A percentile compares a stretch with the other conserved stretches of the same genome.
phyloP scores from a whole-genome alignment of 768 basidiomycete species.

The Tulasnella sp. region DNA sequence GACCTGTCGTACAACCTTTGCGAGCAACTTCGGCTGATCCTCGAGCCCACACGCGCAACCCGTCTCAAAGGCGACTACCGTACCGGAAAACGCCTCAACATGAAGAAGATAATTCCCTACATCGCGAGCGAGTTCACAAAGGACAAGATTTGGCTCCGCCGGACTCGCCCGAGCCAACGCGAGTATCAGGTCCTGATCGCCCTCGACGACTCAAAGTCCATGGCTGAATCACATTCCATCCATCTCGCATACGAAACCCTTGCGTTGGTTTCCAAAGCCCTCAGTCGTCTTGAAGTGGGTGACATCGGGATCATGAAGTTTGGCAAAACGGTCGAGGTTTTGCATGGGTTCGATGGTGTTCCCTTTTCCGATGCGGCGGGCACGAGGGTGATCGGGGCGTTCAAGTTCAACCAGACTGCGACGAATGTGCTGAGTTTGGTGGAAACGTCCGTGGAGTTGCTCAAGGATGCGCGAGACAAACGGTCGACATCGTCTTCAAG shows the following conservation, averaged over 20 bases:
- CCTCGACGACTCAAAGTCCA: slow-evolving; percentile 91
- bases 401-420: slow-evolving; percentile 78
- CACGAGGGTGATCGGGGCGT: slow-evolving; percentile 64
- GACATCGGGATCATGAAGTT: slow-evolving; percentile 87
- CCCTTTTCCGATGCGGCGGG: slow-evolving; percentile 74
- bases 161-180: slow-evolving; percentile 83
- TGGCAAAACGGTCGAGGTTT: slow-evolving; percentile 72
- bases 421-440: slow-evolving; percentile 79
- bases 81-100: slow-evolving; percentile 93
- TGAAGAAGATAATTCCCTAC: slow-evolving; percentile 97
- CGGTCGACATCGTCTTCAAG: slow-evolving; percentile 45
- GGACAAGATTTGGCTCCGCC: slow-evolving; percentile 96
- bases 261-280: slow-evolving; percentile 79
- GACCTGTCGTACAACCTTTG: slow-evolving; percentile 85
- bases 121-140: slow-evolving; percentile 98
- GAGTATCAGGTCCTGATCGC: slow-evolving; percentile 94
- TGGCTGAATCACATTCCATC: slow-evolving; percentile 85
- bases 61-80: slow-evolving; percentile 94
- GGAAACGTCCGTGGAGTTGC: slow-evolving; percentile 59
- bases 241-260: slow-evolving; percentile 92
- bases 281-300: slow-evolving; percentile 88
- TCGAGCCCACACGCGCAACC: slow-evolving; percentile 89
- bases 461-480: slow-evolving; percentile 64
- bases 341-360: slow-evolving; percentile 72
- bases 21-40: slow-evolving; percentile 90